Base-by-base conservation (phyloP, 345 rosid genomes). In the Carallia pectinifolia region DNA sequence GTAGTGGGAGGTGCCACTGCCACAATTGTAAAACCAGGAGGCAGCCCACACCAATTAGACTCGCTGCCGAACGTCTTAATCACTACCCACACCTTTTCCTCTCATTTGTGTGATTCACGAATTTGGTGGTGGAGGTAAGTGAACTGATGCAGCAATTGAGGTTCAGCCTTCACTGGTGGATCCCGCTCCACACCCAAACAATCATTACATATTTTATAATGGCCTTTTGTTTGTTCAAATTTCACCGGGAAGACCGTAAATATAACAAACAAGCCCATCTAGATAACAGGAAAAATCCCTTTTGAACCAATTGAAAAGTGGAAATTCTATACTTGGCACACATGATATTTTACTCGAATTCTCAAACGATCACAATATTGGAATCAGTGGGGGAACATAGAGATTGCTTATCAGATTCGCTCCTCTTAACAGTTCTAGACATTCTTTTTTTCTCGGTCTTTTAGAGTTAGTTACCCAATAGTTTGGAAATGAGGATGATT, bases 161-260 rank as follows among this genome's bases (percentile, higher is more conserved):
- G 66, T 70, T 70, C 48, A 53, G 69, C 77, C 81, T 66, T 53
- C 74, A 66, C 71, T 74, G 65, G 77, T 74, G 81, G 61, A 16
- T 6, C 33, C 30, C 47, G 16, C 1, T 8, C 77, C 67, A 23
- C 23, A 23, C 23, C 23, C 23, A 23, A 23, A 23, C 23, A 23
- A 48, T 68, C 69, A 64, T 64, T 64, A 23, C 23, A 58, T 5
- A 15, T n/a, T n/a, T 4, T 60, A 54, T 63, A 27, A 30, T 58
- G 62, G 52, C 54, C 64, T 47, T 48, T 58, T 37, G 18, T 19
- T 27, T 52, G 17, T 27, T 50, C 29, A 8, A 65, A 60, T 37
- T 23, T 64, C 55, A 31, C 7, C 6, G 2, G 17, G 65, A 18
- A 8, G 37, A 3, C 37, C 18, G 10, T 6, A 40, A 30, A 36